Evolutionary conservation across 768 basidiomycete genomes (phyloP).

Genomic region (Tremella mesenterica): DNA sequence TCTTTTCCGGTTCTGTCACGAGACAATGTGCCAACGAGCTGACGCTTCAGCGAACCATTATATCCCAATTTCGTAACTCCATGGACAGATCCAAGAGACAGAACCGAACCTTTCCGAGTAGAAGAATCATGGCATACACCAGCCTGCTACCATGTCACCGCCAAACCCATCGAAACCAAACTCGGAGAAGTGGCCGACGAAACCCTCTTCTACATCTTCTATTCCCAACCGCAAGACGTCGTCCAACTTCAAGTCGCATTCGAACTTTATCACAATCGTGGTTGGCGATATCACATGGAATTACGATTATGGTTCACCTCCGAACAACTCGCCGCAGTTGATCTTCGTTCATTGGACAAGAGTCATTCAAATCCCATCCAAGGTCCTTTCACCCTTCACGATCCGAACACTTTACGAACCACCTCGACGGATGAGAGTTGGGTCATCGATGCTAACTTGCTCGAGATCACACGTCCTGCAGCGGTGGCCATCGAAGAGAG

Average conservation of each 20-base stretch:
- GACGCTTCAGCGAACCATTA: constrained; percentile 52
- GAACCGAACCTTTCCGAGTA: constrained; percentile 46
- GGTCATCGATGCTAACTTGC: constrained; percentile 19
- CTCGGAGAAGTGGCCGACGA: constrained; percentile 70
- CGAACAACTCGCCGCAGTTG: constrained; percentile 2
- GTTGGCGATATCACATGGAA: constrained; percentile 95
- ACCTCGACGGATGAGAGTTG: constrained; percentile 37
- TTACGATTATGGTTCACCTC: constrained; percentile 61
- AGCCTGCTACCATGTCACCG: constrained; percentile 82
- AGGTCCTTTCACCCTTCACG: constrained; percentile 68
- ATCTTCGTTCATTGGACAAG: not conserved
- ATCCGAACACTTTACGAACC: constrained; percentile 30
- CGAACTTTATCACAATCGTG: constrained; percentile 87
- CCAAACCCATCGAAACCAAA: constrained; percentile 58
- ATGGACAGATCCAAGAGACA: constrained; percentile 77
- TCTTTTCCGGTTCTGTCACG: no score
- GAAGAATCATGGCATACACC: constrained; percentile 90
- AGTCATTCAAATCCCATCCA: constrained; percentile 35
- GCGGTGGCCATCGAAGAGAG: constrained; percentile 12
- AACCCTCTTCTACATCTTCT: constrained; percentile 97
- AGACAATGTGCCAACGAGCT: not conserved
- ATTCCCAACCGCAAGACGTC: constrained; percentile 81
- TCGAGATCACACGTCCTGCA: constrained; percentile 31
- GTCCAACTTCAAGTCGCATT: constrained; percentile 83
- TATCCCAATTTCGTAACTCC: constrained; percentile 93